Evolutionary conservation across 345 rosid species (phyloP), one percentile per base, ranked within the genome.

Genomic region (Populus alba): DNA sequence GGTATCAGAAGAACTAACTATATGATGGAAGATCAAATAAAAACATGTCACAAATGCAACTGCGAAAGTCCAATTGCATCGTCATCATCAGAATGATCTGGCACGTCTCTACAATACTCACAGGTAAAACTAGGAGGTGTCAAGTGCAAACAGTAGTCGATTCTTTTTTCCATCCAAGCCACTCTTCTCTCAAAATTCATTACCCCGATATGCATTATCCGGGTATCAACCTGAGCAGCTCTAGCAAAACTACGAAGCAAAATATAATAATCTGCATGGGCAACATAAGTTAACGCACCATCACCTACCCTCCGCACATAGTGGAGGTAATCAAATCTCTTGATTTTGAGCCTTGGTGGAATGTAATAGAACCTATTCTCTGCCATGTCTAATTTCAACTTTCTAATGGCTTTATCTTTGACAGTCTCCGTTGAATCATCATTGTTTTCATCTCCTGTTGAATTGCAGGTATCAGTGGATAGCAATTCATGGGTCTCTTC

Each of bases 201-300:
- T 17, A 92, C 93, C 68, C 88, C 92, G 27, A 80, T 71, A 72
- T 95, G 97, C 95, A 95, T 88, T 66, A 78, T 84, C 74, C 94
- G 85, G 31, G 76, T 75, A 66, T 92, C 95, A 8, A 95, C 86
- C 83, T 90, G 86, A 25, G 88, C 91, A 8, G 84, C 87, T 71
- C 71, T 79, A 25, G 94, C 96, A 75, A 94, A 93, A 57, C 87
- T 87, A 15, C 90, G 88, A 74, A 92, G 90, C 68, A 92, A 77
- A 66, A 93, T 89, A 85, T 91, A 93, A 79, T 95, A 92, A 85
- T 93, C 98, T 4, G 95, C 96, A 74, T 92, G 98, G 15, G 94
- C 94, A 12, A 77, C 88, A 6, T 89, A 91, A 38, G 86, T 78
- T 49, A 85, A 72, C 25, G 81, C 79, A 51, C 95, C 97, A 35